Percentiles rank a stretch among this genome's conserved stretches.
Conservation (phyloP, 306 rosid genomes). For the Prunus campanulata region DNA sequence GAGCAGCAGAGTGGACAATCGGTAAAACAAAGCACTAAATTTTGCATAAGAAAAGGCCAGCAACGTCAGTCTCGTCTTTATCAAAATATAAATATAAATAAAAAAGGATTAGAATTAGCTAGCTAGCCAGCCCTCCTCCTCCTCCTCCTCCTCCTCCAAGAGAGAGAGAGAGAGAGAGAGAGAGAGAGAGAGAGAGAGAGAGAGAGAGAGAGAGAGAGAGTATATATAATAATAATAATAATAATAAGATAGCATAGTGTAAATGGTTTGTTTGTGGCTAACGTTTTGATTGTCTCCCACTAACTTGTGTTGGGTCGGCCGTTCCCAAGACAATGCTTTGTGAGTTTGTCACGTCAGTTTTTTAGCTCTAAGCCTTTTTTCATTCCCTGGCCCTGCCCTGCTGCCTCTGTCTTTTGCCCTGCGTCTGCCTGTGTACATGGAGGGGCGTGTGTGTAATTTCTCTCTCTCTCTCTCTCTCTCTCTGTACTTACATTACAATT, state of each 20-base stretch:
- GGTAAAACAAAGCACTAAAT: constrained; percentile 34
- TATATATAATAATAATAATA: too few species aligned
- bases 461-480: too few species aligned
- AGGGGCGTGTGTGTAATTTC: too few species aligned
- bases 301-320: constrained; percentile 66
- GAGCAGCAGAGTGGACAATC: constrained; percentile 2
- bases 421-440: too few species aligned
- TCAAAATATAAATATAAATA: neutral
- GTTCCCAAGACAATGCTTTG: constrained; percentile 45
- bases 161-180: too few species aligned
- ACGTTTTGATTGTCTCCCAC: constrained; percentile 63
- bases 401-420: neutral
- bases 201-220: too few species aligned
- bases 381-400: neutral
- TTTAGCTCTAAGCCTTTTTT: neutral
- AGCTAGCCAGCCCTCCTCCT: neutral
- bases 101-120: neutral
- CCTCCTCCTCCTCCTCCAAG: too few species aligned
- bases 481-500: too few species aligned
- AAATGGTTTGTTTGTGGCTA: constrained; percentile 22
- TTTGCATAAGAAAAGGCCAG: constrained; percentile 41
- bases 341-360: constrained; percentile 49
- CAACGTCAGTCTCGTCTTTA: constrained; percentile 37
- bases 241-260: too few species aligned
- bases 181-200: too few species aligned